phyloP scores from a whole-genome alignment of 441 rosid species.

The Eruca vesicaria region DNA sequence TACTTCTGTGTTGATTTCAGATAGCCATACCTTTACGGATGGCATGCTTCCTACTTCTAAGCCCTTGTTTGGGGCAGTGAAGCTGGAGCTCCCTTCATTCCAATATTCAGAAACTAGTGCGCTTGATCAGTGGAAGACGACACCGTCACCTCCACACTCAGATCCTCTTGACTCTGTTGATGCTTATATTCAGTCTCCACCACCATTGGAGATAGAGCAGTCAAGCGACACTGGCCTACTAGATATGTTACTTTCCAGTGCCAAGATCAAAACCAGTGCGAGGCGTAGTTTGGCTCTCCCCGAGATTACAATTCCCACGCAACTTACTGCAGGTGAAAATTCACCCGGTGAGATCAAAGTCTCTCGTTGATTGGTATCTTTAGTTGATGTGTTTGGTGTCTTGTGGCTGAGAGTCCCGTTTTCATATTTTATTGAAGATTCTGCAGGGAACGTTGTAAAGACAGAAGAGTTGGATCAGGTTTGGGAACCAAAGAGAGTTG shows the following conservation, averaged over 20 bases:
- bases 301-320: conserved; percentile 57
- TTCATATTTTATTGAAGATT: neutral
- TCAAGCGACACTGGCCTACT: conserved; percentile 85
- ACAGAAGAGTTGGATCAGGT: conserved; percentile 48
- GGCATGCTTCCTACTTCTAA: conserved; percentile 88
- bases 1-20: too few species aligned
- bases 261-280: conserved; percentile 60
- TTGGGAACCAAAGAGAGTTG: conserved; percentile 49
- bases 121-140: conserved; percentile 67
- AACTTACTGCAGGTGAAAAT: conserved; percentile 57
- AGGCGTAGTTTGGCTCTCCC: conserved; percentile 53
- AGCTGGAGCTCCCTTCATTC: conserved; percentile 99
- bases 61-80: conserved; percentile 74
- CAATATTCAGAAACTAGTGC: conserved; percentile 76
- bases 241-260: conserved; percentile 87
- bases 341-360: conserved; percentile 57
- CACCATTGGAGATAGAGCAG: conserved; percentile 49
- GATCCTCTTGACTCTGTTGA: conserved; percentile 69
- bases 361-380: neutral
- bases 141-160: conserved; percentile 54
- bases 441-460: conserved; percentile 44
- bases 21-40: conserved; percentile 80
- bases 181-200: conserved; percentile 83
- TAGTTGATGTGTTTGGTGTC: conserved; percentile 1
- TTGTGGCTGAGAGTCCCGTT: neutral